Evolutionary conservation across 2,329 filamentous ascomycete species (phyloP), one percentile per base, ranked within the genome.

Genomic region (Gaeumannomyces tritici): DNA sequence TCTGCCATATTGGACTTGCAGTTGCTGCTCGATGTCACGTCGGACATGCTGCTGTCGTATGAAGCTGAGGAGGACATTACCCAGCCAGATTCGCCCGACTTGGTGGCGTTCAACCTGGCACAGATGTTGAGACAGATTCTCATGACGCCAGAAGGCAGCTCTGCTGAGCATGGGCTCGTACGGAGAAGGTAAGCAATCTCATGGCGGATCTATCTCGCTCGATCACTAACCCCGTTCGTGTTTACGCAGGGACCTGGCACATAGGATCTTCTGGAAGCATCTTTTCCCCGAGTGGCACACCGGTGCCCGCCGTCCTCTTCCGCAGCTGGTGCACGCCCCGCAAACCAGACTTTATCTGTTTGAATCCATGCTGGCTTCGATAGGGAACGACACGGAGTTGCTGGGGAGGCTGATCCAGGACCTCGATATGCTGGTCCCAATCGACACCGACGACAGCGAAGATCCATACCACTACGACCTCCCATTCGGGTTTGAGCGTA

Each of bases 381-480:
- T 83, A 42, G 82, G 81, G 63, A 77, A 82, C 35, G 78, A 82
- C 61, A 69, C 74, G 6, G 67, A 70, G 6, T 81, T 83, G 65
- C 79, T 86, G 62, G 69, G 70, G 9, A 71, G 69, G n/a, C 71
- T 89, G 3, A 68, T 90, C n/a, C 71, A 78, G 21, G 73, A 78
- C 54, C 71, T 88, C 57, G 71, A 76, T 31, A 74, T 74, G 24
- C 70, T 88, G 47, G 80, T 84, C 12, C 78, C 82, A 5, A 78
- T 80, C 65, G 80, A 76, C 51, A 65, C 69, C 9, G 70, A 74
- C 0, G 75, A 75, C 3, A 71, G 75, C 1, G 64, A 66, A 65
- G 77, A 79, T 60, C 78, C 82, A 8, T 88, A 89, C 67, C 77
- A 79, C 18, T 88, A 87, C 65, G 83, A 90, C 0, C 76, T 89